Evolutionary conservation across 257 asterid species (phyloP), one percentile per base, ranked within the genome.

Genomic region (Solanum stenotomum): DNA sequence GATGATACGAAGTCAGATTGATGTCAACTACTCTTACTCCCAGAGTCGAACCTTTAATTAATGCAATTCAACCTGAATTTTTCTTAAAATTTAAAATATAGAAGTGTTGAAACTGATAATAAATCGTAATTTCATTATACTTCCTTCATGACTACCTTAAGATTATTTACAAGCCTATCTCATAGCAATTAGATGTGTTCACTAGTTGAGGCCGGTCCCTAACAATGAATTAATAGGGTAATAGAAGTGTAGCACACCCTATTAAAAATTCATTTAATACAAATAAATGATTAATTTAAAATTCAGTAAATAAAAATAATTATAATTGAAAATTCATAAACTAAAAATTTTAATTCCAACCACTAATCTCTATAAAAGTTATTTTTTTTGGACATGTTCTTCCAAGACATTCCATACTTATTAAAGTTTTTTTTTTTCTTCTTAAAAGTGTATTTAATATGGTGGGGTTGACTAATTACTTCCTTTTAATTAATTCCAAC

Each of bases 21-120:
- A 56, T 56, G 65, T 56, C n/a, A 1, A 15, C 23, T 46, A 46
- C 59, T 52, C 63, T 2, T 56, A 16, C 10, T 52, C 63, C 0
- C 10, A 16, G 3, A 0, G 63, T 18, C n/a, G 10, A 18, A 56
- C 0, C n/a, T 52, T 52, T 52, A 52, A 0, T 52, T 20, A 0
- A 56, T 56, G 0, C 65, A 56, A 56, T 52, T 52, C 59, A 0
- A 49, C 59, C 0, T 15, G 56, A 46, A 1, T 0, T 37, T 0
- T 7, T 37, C 7, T 37, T 38, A 1, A 0, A 2, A 52, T 6
- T 18, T 56, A 18, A 56, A 56, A 56, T 18, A 56, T 56, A 56
- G 0, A 46, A 27, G 23, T 29, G 5, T 15, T 38, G 4, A 37
- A 76, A 23, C 22, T 10, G 10, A 34, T 75, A 35, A 35, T 35